These are phyloP conservation scores for Noccaea caerulescens DNA, from an alignment of 345 rosid species.

Conservation along the genomic window DNA sequence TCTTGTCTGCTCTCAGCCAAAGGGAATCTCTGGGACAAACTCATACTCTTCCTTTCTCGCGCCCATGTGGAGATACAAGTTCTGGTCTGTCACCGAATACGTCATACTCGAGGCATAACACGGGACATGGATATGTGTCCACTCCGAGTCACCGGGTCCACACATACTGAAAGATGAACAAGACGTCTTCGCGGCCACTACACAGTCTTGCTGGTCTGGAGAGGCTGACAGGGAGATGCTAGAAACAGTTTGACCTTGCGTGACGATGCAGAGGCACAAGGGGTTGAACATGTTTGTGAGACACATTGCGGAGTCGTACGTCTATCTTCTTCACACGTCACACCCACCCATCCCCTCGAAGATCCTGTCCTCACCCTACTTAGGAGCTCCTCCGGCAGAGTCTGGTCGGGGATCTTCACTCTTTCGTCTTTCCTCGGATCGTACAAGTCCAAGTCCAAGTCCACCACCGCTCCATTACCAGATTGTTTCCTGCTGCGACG, in stretches of 20 bases:
- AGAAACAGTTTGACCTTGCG: neutral
- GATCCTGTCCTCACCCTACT: no score
- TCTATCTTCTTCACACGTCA: no score
- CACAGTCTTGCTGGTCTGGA: slow-evolving; percentile 20
- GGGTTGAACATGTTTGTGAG: slow-evolving; percentile 29
- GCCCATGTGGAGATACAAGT: neutral
- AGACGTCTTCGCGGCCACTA: slow-evolving; percentile 1
- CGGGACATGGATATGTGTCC: neutral
- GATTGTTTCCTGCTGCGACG: neutral
- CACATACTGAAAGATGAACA: neutral
- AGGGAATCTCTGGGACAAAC: neutral
- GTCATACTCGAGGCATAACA: neutral
- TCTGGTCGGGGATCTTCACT: no score
- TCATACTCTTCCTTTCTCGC: neutral
- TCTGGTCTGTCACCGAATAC: neutral
- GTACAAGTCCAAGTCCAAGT: no score
- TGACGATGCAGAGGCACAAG: slow-evolving; percentile 19
- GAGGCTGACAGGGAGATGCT: slow-evolving; percentile 26
- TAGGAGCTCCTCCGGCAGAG: no score
- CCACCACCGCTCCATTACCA: neutral
- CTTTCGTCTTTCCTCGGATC: no score
- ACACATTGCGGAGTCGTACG: neutral
- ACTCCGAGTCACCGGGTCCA: slow-evolving; percentile 25
- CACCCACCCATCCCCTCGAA: no score
- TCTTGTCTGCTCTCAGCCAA: neutral